These are phyloP conservation scores for Brassica carinata DNA, from an alignment of 345 rosid genomes.

Conservation along the genomic window DNA sequence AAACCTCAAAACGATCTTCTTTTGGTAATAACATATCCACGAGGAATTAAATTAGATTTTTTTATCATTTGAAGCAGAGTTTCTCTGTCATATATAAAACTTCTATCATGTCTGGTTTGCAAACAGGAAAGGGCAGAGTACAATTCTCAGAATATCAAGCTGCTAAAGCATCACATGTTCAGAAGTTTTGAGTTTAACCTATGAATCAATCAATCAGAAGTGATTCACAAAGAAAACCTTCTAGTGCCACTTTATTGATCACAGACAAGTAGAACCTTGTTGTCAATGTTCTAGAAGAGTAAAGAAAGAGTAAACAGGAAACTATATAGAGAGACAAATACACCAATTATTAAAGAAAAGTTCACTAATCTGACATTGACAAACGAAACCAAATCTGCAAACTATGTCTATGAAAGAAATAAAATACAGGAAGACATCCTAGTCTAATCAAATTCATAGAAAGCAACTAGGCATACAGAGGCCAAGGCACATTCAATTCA, in stretches of 20 bases:
- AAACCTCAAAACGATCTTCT: background rate
- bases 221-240: slow-evolving; percentile 18
- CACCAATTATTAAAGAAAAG: slow-evolving; percentile 34
- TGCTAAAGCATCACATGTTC: slow-evolving; percentile 6
- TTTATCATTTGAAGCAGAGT: background rate
- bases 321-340: slow-evolving; percentile 12
- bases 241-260: slow-evolving; percentile 16
- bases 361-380: slow-evolving; percentile 41
- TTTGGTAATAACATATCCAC: background rate
- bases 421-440: slow-evolving; percentile 46
- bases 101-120: slow-evolving; percentile 7
- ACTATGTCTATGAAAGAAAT: slow-evolving; percentile 36
- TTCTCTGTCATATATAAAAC: background rate
- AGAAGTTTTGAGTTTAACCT: background rate
- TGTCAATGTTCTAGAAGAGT: slow-evolving; percentile 2
- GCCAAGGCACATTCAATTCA: slow-evolving; percentile 60
- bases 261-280: background rate
- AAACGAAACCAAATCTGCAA: slow-evolving; percentile 39
- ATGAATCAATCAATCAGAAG: slow-evolving; percentile 19
- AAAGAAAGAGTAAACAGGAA: background rate
- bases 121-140: background rate
- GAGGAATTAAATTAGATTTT: slow-evolving; percentile 3
- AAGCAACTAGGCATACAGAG: slow-evolving; percentile 55
- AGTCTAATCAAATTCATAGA: slow-evolving; percentile 50
- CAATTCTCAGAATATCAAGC: slow-evolving; percentile 11